A percentile compares a stretch with the other conserved stretches of the same genome.
These are phyloP conservation scores for Linum lewisii DNA, from an alignment of 345 rosid genomes.

Conservation along the genomic window DNA sequence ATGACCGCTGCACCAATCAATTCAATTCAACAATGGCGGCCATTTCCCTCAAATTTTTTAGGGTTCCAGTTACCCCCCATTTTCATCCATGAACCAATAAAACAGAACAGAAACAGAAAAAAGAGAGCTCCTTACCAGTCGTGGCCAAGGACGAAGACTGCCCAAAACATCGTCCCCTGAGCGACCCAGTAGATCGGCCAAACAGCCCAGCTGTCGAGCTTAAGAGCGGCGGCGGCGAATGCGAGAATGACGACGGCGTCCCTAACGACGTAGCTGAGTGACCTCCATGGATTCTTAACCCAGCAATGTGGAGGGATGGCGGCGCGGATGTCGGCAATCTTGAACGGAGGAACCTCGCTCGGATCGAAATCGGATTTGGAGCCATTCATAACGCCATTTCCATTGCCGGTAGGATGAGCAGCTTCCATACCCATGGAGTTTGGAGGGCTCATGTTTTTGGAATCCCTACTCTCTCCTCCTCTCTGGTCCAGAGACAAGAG, in stretches of 20 bases:
- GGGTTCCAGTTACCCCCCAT: no score
- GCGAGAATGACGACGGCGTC: conserved; percentile 6
- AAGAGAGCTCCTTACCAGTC: conserved; percentile 14
- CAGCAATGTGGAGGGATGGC: conserved; percentile 27
- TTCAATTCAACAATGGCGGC: neutral
- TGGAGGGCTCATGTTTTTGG: neutral
- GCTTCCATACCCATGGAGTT: neutral
- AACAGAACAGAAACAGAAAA: neutral
- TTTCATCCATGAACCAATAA: neutral
- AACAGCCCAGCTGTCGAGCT: conserved; percentile 6
- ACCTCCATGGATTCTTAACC: conserved; percentile 24
- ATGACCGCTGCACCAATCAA: conserved; percentile 18
- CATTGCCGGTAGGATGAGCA: neutral
- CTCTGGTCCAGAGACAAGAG: neutral
- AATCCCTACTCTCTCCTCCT: no score
- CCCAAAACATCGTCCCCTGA: conserved; percentile 29
- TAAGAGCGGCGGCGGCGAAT: conserved; percentile 10
- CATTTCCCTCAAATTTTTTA: no score
- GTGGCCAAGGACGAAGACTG: conserved; percentile 27
- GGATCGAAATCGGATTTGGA: conserved; percentile 16
- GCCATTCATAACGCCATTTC: conserved; percentile 3
- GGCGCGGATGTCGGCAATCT: conserved; percentile 26
- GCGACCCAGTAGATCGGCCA: conserved; percentile 24
- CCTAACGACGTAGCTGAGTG: conserved; percentile 18
- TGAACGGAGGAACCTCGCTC: conserved; percentile 25